A percentile compares a stretch with the other conserved stretches of the same genome.
Conservation (phyloP, 805 yeast species). For the Groenewaldozyma salmanticensis region DNA sequence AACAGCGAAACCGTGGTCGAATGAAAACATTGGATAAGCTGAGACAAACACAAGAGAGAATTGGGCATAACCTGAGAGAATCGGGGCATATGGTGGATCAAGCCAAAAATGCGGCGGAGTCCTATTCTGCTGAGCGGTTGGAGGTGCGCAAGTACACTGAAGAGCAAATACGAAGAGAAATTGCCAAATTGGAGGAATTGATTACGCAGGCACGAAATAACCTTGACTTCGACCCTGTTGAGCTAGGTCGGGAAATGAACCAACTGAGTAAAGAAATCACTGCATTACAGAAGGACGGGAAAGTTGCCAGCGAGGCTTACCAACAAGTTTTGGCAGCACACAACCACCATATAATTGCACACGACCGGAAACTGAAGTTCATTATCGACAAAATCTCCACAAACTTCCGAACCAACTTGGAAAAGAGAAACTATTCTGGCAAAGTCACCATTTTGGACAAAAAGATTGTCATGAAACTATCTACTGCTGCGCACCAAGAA, state of each 20-base stretch:
- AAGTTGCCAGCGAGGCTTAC: neutral
- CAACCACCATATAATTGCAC: conserved; percentile 1
- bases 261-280: neutral
- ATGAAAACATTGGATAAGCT: too few relatives aligned
- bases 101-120: too few relatives aligned
- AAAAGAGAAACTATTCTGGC: conserved; percentile 62
- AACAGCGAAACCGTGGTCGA: too few relatives aligned
- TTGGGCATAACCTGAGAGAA: too few relatives aligned
- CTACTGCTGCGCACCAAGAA: conserved; percentile 33
- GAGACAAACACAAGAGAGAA: too few relatives aligned
- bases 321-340: neutral
- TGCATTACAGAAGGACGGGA: neutral
- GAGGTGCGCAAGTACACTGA: too few relatives aligned
- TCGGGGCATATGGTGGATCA: too few relatives aligned
- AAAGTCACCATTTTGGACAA: conserved; percentile 45
- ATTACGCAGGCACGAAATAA: neutral
- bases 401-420: conserved; percentile 30
- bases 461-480: conserved; percentile 19
- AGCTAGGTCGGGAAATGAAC: neutral
- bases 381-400: conserved; percentile 7
- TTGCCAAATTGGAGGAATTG: neutral
- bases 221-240: neutral
- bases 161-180: neutral
- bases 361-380: neutral
- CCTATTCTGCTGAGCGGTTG: too few relatives aligned